Base-by-base conservation (phyloP, 306 rosid species). In the Glycine tomentella region DNA sequence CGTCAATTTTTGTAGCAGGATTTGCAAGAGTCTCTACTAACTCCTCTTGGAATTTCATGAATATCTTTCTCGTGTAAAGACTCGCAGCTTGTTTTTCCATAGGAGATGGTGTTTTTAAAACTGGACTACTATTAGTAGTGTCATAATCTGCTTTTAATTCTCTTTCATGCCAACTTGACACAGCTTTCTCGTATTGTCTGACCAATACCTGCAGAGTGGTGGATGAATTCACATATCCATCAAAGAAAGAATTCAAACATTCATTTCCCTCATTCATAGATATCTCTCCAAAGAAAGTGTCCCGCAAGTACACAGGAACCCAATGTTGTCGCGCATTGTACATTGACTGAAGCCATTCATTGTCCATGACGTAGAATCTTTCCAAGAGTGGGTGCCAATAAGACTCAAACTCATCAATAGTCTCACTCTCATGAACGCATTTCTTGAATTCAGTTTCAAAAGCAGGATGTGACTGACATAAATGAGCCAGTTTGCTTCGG, bases 61-160 rank as follows among this genome's bases (percentile, higher is more conserved):
- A 95, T 82, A 95, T 86, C 80, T 88, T 89, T 83, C 92, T 86
- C 1, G 97, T 92, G 75, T 90, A 94, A 45, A 92, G 91, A 81
- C 72, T 84, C 40, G 95, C 97, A 70, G 97, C 97, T 88, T 94
- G 97, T 72, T 92, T 92, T 82, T 94, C 98, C 96, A 92, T 94
- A 44, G 97, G 97, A 62, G 97, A 92, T 58, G 97, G 97, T 50
- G 97, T 92, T 88, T 88, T 94, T 51, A 94, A 84, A 75, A 85
- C 84, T 4, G 93, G 97, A 71, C 80, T 82, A 49, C 84, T 87
- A 79, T 83, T 87, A 68, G 74, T 87, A 36, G 97, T 89, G 69
- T 94, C 97, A 36, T 76, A 87, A 84, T 94, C 97, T 69, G 94
- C 97, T 85, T 94, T 94, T 73, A 91, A 70, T 81, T 92, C 97